These are phyloP conservation scores for Aspergillus ochraceoroseus DNA, from an alignment of 2,329 filamentous ascomycete species.

Conservation along the genomic window DNA sequence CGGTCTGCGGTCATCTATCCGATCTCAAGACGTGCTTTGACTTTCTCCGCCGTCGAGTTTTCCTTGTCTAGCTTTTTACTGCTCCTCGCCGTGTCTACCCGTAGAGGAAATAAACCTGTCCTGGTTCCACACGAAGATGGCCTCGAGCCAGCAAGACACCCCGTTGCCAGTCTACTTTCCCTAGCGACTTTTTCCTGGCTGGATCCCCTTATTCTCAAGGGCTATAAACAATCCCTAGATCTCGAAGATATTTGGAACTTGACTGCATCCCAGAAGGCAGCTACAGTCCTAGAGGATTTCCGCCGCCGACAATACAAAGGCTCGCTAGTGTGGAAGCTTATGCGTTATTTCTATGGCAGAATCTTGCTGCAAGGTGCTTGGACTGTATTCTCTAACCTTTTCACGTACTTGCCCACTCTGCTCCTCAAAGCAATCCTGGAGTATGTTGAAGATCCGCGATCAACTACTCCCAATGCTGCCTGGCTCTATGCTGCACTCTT, in stretches of 20 bases:
- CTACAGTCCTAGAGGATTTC: constrained; percentile 72
- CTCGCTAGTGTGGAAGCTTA: constrained; percentile 70
- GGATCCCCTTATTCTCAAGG: constrained; percentile 80
- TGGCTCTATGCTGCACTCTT: constrained; percentile 95
- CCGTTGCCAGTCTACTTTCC: constrained; percentile 81
- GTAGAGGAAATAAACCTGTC: constrained; percentile 88
- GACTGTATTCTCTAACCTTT: constrained; percentile 71
- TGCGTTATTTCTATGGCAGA: constrained; percentile 74
- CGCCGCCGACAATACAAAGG: constrained; percentile 78
- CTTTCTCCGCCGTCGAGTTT: constrained; percentile 69
- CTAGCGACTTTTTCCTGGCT: constrained; percentile 86
- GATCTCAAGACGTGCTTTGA: constrained; percentile 56
- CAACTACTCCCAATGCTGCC: constrained; percentile 75
- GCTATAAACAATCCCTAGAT: constrained; percentile 78
- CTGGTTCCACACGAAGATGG: constrained; percentile 83
- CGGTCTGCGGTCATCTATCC: constrained; percentile 81
- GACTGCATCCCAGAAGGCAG: constrained; percentile 80
- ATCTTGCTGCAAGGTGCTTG: constrained; percentile 73
- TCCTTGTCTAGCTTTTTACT: constrained; percentile 68
- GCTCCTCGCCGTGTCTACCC: constrained; percentile 69
- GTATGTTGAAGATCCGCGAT: constrained; percentile 79
- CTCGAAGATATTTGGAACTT: constrained; percentile 89
- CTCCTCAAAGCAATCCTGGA: constrained; percentile 86
- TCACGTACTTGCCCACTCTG: constrained; percentile 87
- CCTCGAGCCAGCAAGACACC: constrained; percentile 80